Base-by-base conservation (phyloP, 805 yeast species). In the Ogataea saltuana region DNA sequence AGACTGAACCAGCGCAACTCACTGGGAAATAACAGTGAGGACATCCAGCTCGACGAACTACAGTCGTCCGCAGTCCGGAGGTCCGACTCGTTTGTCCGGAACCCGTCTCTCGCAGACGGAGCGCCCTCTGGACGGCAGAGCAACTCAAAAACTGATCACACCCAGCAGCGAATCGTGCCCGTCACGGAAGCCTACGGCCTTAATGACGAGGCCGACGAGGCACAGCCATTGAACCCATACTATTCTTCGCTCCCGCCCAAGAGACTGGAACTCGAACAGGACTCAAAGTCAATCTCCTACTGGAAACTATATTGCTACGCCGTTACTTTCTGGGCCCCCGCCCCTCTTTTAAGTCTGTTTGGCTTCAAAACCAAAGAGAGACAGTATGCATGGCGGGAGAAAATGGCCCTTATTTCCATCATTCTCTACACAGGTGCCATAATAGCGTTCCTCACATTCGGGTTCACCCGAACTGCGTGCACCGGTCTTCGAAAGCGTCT, bases 371-470 rank as follows among this genome's bases (percentile, higher is more conserved):
- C 85, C 16, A 79, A 80, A 53, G 90, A 82, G 33, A 79, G 96
- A 46, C 97, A 90, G 61, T 80, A 81, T 71, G 98, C 98, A 0
- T 93, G 99, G 99, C 77, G 99, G 59, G 99, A 93, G 59, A 91
- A 91, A 60, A 85, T 90, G 42, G 98, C 88, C 1, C 72, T 93
- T 33, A 71, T 91, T 33, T 75, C 93, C 1, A 73, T 89, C 42
- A 89, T 91, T 54, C 50, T 84, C 15, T 75, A 76, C 53, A 67
- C 86, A 34, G 97, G 93, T 42, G 80, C 87, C 0, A 62, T 85
- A 40, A 85, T 89, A 29, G 97, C 95, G 1, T 93, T 74, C 61
- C 70, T 91, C 53, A 88, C 97, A 2, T 91, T 91, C 67, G 98
- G 98, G 1, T 75, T 91, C 67, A 85, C 96, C 8, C 77, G 76